Conservation (phyloP, 2,329 filamentous ascomycete genomes). For the Fusarium bactridioides region DNA sequence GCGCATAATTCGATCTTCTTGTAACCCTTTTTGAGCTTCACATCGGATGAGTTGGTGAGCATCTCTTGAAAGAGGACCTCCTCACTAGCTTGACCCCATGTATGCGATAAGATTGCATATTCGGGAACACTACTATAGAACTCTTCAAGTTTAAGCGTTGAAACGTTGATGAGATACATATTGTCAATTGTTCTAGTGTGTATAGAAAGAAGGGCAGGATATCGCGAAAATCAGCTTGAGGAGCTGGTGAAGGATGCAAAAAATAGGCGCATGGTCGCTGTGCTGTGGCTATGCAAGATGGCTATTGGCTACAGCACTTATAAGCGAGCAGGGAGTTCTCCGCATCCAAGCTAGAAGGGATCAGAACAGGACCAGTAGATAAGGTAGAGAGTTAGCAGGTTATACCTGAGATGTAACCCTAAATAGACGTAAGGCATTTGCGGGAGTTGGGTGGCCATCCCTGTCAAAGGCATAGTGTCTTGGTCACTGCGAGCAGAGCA, state of each 20-base stretch:
- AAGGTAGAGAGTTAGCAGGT: neutral
- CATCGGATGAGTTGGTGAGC: neutral
- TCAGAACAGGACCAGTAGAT: neutral
- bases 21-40: constrained; percentile 28
- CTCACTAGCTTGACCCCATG: constrained; percentile 16
- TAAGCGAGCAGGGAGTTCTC: neutral
- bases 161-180: constrained; percentile 33
- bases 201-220: neutral
- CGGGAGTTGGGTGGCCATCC: neutral
- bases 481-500: neutral
- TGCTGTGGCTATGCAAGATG: neutral
- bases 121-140: constrained; percentile 19
- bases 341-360: neutral
- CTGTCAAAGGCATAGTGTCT: neutral
- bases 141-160: constrained; percentile 13
- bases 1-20: constrained; percentile 36
- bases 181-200: neutral
- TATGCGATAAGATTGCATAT: constrained; percentile 34
- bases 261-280: neutral
- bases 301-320: neutral
- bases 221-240: neutral
- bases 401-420: neutral
- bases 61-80: constrained; percentile 12
- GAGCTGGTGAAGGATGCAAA: neutral
- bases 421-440: neutral